Conservation (phyloP, 164 flowering plant species). For the Hamamelis virginiana region DNA sequence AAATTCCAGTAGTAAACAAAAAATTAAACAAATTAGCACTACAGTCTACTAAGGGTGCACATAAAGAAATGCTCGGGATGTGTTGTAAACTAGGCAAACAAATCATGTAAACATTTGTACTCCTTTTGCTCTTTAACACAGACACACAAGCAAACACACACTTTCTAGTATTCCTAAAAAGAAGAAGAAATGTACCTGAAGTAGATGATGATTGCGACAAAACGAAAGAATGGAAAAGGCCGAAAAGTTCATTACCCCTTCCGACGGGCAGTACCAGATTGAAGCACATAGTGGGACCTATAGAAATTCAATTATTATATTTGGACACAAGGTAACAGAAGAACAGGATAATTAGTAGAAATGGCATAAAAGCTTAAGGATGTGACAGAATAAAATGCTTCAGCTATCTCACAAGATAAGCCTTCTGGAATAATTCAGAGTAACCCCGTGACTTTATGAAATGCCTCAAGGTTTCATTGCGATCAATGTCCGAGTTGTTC, state of each 20-base stretch:
- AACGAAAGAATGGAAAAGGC: constrained; percentile 88
- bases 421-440: constrained; percentile 81
- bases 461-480: constrained; percentile 74
- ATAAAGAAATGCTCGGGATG: too few species aligned
- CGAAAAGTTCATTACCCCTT: constrained; percentile 72
- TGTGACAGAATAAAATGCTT: background rate
- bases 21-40: too few species aligned
- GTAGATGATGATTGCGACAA: constrained; percentile 88
- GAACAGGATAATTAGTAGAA: too few species aligned
- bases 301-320: too few species aligned
- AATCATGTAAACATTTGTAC: too few species aligned
- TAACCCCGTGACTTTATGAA: constrained; percentile 72
- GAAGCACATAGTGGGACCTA: constrained; percentile 89
- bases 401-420: constrained; percentile 72
- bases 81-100: too few species aligned
- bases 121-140: too few species aligned
- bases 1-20: too few species aligned
- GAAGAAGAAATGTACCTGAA: constrained; percentile 71
- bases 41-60: too few species aligned
- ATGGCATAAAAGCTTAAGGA: background rate
- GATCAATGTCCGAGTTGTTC: constrained; percentile 74
- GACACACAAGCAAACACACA: too few species aligned
- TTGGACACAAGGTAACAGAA: too few species aligned
- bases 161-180: too few species aligned
- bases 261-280: constrained; percentile 90